These are phyloP conservation scores for Murraya koenigii DNA, from an alignment of 345 rosid genomes.

Conservation along the genomic window DNA sequence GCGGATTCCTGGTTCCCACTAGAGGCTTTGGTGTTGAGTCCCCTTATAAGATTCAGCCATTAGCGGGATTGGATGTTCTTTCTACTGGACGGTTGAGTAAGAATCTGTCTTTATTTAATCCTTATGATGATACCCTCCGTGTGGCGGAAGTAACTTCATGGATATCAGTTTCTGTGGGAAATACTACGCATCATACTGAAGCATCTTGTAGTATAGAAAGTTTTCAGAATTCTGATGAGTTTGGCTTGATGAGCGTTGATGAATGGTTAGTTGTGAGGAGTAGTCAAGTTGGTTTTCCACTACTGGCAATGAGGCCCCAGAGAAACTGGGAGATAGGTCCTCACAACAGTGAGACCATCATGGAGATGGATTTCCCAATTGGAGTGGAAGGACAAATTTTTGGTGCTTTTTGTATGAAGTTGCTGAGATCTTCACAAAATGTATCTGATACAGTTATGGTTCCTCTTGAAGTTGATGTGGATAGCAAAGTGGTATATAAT, in stretches of 20 bases:
- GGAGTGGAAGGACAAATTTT: conserved; percentile 42
- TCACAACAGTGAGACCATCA: conserved; percentile 30
- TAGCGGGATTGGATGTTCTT: conserved; percentile 33
- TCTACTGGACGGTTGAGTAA: conserved; percentile 40
- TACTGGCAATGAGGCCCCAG: conserved; percentile 48
- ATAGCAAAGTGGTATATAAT: conserved; percentile 21
- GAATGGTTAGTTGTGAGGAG: conserved; percentile 56
- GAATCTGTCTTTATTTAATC: conserved; percentile 62
- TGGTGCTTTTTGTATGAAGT: conserved; percentile 55
- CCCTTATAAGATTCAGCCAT: conserved; percentile 49
- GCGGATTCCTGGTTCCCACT: conserved; percentile 62
- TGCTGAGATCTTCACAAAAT: conserved; percentile 45
- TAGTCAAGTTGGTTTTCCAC: conserved; percentile 34
- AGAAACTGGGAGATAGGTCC: conserved; percentile 57
- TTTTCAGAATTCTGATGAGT: conserved; percentile 21
- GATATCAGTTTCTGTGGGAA: conserved; percentile 54
- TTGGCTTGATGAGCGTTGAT: conserved; percentile 25
- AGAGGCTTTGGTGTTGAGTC: conserved; percentile 60
- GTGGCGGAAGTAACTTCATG: conserved; percentile 56
- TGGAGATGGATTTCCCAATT: conserved; percentile 52
- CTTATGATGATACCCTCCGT: conserved; percentile 47
- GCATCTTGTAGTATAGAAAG: conserved; percentile 43
- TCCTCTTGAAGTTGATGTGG: conserved; percentile 56
- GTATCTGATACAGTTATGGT: conserved; percentile 42
- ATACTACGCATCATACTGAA: conserved; percentile 41